These are phyloP conservation scores for Pythium pyrilobum DNA, from an alignment of 352 stramenopile species.

Conservation along the genomic window DNA sequence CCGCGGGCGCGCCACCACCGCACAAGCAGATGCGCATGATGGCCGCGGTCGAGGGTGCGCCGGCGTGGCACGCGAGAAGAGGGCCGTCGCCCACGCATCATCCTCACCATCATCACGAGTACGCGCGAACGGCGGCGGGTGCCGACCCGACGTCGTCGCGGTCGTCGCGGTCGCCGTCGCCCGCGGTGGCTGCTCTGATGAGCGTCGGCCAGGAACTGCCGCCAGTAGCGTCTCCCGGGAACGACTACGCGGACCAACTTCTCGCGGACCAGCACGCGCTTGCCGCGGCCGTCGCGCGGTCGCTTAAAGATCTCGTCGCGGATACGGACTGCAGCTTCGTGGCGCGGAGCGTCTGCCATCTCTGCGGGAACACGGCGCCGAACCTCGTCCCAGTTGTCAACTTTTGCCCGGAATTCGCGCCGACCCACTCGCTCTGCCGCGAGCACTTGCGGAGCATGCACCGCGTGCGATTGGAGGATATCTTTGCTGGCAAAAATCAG, in stretches of 20 bases:
- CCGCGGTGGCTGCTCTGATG: background rate
- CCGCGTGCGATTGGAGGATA: slow-evolving; percentile 60
- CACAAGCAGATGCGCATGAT: slow-evolving; percentile 1
- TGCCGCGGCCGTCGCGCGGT: slow-evolving; percentile 33
- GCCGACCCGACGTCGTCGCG: background rate
- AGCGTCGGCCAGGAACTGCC: background rate
- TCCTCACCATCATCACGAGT: background rate
- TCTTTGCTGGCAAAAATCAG: slow-evolving; percentile 69
- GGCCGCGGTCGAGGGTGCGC: background rate
- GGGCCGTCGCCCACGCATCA: background rate
- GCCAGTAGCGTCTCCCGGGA: background rate
- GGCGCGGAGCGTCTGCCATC: slow-evolving; percentile 59
- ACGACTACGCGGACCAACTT: slow-evolving; percentile 18
- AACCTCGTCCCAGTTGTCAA: slow-evolving; percentile 65
- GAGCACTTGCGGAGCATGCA: slow-evolving; percentile 71
- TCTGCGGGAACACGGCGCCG: slow-evolving; percentile 45
- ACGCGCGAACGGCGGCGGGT: too few relatives aligned
- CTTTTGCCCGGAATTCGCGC: slow-evolving; percentile 64
- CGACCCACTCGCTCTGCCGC: slow-evolving; percentile 63
- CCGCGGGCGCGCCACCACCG: background rate
- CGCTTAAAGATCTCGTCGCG: slow-evolving; percentile 49
- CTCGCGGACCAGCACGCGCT: slow-evolving; percentile 37
- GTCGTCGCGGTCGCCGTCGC: slow-evolving; percentile 11
- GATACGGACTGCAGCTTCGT: slow-evolving; percentile 71
- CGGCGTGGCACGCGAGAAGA: background rate